Evolutionary conservation across 768 basidiomycete genomes (phyloP), one percentile per base, ranked within the genome.

Genomic region (Mycena capillaripes): DNA sequence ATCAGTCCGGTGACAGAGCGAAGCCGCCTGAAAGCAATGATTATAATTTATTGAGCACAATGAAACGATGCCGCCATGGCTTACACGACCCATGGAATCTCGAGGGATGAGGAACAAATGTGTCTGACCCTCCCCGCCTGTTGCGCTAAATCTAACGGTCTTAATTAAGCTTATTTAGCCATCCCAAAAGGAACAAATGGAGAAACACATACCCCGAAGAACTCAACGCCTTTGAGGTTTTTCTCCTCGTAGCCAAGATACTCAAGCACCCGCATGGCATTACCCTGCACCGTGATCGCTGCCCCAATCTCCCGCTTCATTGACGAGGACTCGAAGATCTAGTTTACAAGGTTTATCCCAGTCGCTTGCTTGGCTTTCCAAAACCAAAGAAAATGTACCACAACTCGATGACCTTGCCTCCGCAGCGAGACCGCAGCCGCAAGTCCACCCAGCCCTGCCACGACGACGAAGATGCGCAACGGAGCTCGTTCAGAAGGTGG

Each of bases 301-400:
- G 72, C 72, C 0, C 72, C 72, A 38, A 73, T 69, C 44, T 73
- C 72, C 32, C 30, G 69, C 23, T 73, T 73, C 61, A 69, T 69
- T 19, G n/a, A 48, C 46, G 62, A 73, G 34, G 72, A 65, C 30
- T 73, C 68, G 25, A 73, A 66, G n/a, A 69, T 66, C 68, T 73
- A 34, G 34, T 19, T 44, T 17, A 19, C 19, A 44, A 44, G 6
- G 6, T 44, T 14, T 44, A n/a, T n/a, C n/a, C n/a, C n/a, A n/a
- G n/a, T n/a, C n/a, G n/a, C n/a, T n/a, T n/a, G n/a, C n/a, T n/a
- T n/a, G n/a, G n/a, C n/a, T n/a, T n/a, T n/a, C n/a, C n/a, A n/a
- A n/a, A n/a, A n/a, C n/a, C n/a, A n/a, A 19, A 7, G 42, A 44
- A 3, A n/a, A n/a, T n/a, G n/a, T n/a, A n/a, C n/a, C n/a, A 36